These are phyloP conservation scores for Debaryomycetaceae sp. DNA, from an alignment of 1,139 yeast genomes.

Conservation along the genomic window DNA sequence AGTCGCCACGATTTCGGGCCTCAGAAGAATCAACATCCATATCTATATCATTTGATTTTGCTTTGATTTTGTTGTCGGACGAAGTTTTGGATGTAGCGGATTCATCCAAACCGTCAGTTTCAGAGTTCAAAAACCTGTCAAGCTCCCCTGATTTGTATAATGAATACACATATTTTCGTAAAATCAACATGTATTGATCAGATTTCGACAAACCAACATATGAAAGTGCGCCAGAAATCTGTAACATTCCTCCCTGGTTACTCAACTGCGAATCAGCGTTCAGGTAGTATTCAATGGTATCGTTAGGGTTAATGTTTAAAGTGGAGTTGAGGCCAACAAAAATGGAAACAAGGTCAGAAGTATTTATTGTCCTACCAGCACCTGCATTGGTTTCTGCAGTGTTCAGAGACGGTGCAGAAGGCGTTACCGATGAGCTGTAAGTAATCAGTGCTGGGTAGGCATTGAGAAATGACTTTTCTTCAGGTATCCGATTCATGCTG, in stretches of 20 bases:
- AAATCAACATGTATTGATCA: constrained; percentile 39
- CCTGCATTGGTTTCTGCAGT: neutral
- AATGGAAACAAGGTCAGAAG: constrained; percentile 19
- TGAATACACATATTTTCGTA: constrained; percentile 35
- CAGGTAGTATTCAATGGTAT: constrained; percentile 32
- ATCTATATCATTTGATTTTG: neutral
- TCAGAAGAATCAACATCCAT: neutral
- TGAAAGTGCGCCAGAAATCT: constrained; percentile 42
- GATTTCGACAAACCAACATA: constrained; percentile 43
- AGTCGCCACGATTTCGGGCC: neutral
- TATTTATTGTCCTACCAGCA: neutral
- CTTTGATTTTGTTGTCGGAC: neutral
- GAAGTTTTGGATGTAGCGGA: too few relatives aligned
- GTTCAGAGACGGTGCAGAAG: neutral
- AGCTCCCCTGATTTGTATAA: constrained; percentile 37
- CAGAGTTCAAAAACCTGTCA: constrained; percentile 27
- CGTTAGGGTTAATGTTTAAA: constrained; percentile 34
- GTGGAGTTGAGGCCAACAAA: constrained; percentile 39
- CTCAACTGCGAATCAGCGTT: constrained; percentile 36
- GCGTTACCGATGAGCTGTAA: neutral
- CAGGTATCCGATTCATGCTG: neutral
- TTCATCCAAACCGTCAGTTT: constrained; percentile 6
- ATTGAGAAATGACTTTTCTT: neutral
- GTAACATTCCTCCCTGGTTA: constrained; percentile 40
- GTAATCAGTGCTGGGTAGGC: neutral